A percentile compares a stretch with the other conserved stretches of the same genome.
Conservation (phyloP, 2,329 filamentous ascomycete species). For the Cladorrhinum sp. region DNA sequence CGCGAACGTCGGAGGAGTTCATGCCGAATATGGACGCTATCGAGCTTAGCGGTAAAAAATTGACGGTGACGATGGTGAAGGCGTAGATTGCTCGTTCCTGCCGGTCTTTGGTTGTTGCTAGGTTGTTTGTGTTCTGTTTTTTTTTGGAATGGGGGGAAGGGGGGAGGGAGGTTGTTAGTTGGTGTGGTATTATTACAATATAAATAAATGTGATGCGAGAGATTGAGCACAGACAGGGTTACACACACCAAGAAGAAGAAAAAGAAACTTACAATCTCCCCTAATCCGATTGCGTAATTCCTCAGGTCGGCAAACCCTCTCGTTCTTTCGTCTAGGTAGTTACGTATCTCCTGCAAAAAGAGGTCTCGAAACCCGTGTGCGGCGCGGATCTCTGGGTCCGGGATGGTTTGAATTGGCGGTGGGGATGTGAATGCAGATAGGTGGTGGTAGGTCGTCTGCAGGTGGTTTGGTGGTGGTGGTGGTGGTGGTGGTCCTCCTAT, state of each 20-base stretch:
- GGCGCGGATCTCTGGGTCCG: conserved; percentile 23
- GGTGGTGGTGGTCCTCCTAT: too few relatives aligned
- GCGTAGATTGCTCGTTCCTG: conserved; percentile 48
- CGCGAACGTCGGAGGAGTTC: conserved; percentile 49
- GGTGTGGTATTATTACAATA: too few relatives aligned
- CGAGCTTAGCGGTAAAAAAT: conserved; percentile 47
- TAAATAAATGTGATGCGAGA: too few relatives aligned
- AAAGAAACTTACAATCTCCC: conserved; percentile 21
- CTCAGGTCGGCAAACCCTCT: conserved; percentile 32
- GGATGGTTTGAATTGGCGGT: not conserved
- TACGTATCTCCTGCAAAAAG: conserved; percentile 38
- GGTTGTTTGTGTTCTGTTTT: conserved; percentile 31
- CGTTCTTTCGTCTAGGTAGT: conserved; percentile 36
- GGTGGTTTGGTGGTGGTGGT: not conserved
- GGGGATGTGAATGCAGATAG: not conserved
- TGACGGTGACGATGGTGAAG: conserved; percentile 48
- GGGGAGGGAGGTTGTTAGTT: too few relatives aligned
- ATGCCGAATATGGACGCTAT: conserved; percentile 51
- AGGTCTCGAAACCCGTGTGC: conserved; percentile 38
- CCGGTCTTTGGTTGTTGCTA: conserved; percentile 41
- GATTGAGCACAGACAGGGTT: too few relatives aligned
- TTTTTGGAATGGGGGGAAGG: too few relatives aligned
- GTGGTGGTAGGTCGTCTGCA: not conserved
- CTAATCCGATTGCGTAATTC: conserved; percentile 27
- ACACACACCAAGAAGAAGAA: conserved; percentile 25